A percentile compares a stretch with the other conserved stretches of the same genome.
phyloP scores from a whole-genome alignment of 805 yeast species.

The Kluyveromyces aestuarii region DNA sequence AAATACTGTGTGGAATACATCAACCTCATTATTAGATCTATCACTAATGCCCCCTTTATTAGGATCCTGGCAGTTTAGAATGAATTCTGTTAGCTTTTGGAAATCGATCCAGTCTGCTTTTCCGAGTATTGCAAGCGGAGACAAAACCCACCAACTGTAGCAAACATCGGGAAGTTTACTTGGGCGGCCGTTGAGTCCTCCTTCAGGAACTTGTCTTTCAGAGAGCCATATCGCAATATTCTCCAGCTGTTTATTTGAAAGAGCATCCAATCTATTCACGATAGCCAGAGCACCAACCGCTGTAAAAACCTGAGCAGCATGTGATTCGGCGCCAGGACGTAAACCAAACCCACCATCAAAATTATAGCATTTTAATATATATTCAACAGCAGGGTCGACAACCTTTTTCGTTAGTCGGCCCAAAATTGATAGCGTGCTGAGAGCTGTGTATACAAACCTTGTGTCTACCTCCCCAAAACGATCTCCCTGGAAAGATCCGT shows the following conservation, averaged over 20 bases:
- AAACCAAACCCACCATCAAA: conserved; percentile 96
- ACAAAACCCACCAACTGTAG: conserved; percentile 95
- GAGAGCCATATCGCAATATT: conserved; percentile 76
- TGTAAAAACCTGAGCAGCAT: conserved; percentile 85
- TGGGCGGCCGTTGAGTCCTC: conserved; percentile 95
- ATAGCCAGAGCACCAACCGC: conserved; percentile 78
- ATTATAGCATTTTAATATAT: conserved; percentile 63
- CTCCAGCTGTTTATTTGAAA: conserved; percentile 31
- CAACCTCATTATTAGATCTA: conserved; percentile 83
- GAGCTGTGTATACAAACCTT: conserved; percentile 76
- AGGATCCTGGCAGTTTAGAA: conserved; percentile 67
- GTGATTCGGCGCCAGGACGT: conserved; percentile 91
- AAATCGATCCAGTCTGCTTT: conserved; percentile 72
- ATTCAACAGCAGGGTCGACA: conserved; percentile 55
- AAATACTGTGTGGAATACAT: conserved; percentile 86
- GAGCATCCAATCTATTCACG: conserved; percentile 43
- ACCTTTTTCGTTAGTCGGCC: conserved; percentile 49
- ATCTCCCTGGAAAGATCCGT: conserved; percentile 86
- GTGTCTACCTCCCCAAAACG: conserved; percentile 88
- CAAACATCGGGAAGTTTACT: conserved; percentile 96
- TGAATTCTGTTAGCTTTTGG: conserved; percentile 52
- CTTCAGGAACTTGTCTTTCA: conserved; percentile 76
- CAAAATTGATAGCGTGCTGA: conserved; percentile 63
- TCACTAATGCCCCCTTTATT: conserved; percentile 87
- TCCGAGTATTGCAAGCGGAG: conserved; percentile 58